phyloP scores from a whole-genome alignment of 2,329 filamentous ascomycete species.

The Paracoccidioides lutzii region DNA sequence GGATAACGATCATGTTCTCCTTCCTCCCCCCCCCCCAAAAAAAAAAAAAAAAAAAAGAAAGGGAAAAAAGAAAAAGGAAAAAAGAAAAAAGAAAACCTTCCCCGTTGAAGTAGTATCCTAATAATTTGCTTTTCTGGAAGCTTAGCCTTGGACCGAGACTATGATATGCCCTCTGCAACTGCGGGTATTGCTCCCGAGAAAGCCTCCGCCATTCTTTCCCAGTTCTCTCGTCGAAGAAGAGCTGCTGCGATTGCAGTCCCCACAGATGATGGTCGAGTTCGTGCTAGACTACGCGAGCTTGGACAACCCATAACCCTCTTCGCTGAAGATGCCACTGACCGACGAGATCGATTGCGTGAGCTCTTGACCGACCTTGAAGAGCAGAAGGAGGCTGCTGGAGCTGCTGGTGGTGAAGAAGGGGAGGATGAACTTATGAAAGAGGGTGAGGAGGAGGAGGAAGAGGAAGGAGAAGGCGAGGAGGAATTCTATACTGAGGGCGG shows the following conservation, averaged over 20 bases:
- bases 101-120: background rate
- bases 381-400: constrained; percentile 35
- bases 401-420: constrained; percentile 42
- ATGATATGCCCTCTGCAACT: constrained; percentile 56
- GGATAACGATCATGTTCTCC: background rate
- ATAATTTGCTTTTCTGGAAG: constrained; percentile 1
- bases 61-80: too few relatives aligned
- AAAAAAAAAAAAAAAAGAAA: too few relatives aligned
- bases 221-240: constrained; percentile 83
- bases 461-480: constrained; percentile 64
- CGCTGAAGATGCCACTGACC: constrained; percentile 73
- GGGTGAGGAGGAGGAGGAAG: constrained; percentile 37
- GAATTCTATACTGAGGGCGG: constrained; percentile 90
- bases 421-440: constrained; percentile 42
- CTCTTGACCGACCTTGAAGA: constrained; percentile 63
- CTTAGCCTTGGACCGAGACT: constrained; percentile 63
- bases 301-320: constrained; percentile 93
- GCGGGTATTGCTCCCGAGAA: constrained; percentile 64
- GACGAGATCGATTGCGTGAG: constrained; percentile 74
- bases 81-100: too few relatives aligned
- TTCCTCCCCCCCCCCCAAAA: background rate
- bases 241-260: constrained; percentile 83
- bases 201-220: constrained; percentile 69
- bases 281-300: constrained; percentile 64
- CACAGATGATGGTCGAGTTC: constrained; percentile 82